A percentile compares a stretch with the other conserved stretches of the same genome.
Evolutionary conservation across 129 eudicot genomes (phyloP).

Genomic region (Silybum marianum): DNA sequence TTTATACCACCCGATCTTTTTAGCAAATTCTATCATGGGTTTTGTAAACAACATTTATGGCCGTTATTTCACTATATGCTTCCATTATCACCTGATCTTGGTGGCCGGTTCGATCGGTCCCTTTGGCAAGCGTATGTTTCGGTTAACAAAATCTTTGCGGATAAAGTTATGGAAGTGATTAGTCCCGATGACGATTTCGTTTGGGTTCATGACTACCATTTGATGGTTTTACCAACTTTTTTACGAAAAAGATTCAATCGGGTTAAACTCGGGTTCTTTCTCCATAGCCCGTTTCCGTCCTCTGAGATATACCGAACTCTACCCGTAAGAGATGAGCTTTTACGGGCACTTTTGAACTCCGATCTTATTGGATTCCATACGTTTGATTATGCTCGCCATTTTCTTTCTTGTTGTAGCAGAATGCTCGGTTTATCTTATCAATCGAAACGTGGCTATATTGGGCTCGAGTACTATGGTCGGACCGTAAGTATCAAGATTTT

Average conservation of each 20-base stretch:
- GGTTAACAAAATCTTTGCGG: conserved; percentile 87
- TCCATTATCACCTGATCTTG: conserved; percentile 88
- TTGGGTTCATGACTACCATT: conserved; percentile 94
- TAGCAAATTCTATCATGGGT: conserved; percentile 86
- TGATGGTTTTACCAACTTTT: conserved; percentile 88
- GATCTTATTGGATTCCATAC: conserved; percentile 92
- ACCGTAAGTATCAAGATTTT: conserved; percentile 87
- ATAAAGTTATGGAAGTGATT: conserved; percentile 92
- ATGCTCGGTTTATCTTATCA: conserved; percentile 92
- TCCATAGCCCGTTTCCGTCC: conserved; percentile 82
- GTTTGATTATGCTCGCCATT: conserved; percentile 84
- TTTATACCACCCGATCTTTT: conserved; percentile 81
- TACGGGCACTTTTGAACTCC: conserved; percentile 80
- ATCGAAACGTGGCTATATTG: conserved; percentile 84
- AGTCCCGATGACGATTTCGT: conserved; percentile 90
- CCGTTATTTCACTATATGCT: conserved; percentile 97
- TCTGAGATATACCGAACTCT: conserved; percentile 89
- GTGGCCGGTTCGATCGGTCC: conserved; percentile 87
- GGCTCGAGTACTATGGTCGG: conserved; percentile 88
- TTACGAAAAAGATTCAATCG: conserved; percentile 79
- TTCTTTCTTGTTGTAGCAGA: conserved; percentile 89
- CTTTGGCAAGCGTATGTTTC: conserved; percentile 93
- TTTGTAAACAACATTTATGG: conserved; percentile 87
- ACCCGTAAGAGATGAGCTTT: conserved; percentile 75
- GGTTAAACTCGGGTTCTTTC: conserved; percentile 84